A percentile compares a stretch with the other conserved stretches of the same genome.
Conservation (phyloP, 495 filamentous ascomycete species). For the Xylaria bambusicola region DNA sequence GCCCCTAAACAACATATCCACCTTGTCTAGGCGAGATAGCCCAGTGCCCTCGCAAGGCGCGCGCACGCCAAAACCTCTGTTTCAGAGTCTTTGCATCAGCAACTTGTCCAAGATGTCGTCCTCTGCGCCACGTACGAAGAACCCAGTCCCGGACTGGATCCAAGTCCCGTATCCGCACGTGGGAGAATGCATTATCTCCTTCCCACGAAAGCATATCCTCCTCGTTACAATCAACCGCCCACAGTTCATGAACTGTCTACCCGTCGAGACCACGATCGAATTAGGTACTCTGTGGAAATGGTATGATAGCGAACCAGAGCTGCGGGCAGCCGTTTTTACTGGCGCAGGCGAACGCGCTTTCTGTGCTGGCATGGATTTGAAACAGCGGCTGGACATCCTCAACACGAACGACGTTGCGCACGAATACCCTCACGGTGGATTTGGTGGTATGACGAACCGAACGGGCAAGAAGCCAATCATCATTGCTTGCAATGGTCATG, state of each 20-base stretch:
- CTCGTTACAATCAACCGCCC: constrained; percentile 33
- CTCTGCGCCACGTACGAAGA: constrained; percentile 21
- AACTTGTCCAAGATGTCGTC: too few relatives aligned
- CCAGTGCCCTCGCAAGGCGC: too few relatives aligned
- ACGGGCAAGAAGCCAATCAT: constrained; percentile 58
- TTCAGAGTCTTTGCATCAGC: too few relatives aligned
- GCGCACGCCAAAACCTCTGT: too few relatives aligned
- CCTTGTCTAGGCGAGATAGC: too few relatives aligned
- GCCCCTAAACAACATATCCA: too few relatives aligned
- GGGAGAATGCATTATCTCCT: constrained; percentile 26
- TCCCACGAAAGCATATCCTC: constrained; percentile 31
- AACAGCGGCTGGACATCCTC: constrained; percentile 19
- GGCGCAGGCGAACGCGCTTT: constrained; percentile 29
- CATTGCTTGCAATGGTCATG: constrained; percentile 60
- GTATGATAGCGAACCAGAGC: constrained; percentile 31
- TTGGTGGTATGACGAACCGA: constrained; percentile 22
- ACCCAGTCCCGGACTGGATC: constrained; percentile 26
- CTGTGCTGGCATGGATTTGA: constrained; percentile 33
- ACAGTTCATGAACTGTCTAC: constrained; percentile 32
- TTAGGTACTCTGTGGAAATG: constrained; percentile 32
- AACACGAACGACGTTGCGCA: constrained; percentile 10
- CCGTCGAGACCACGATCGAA: constrained; percentile 26
- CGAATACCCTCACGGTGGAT: constrained; percentile 19
- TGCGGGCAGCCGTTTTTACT: constrained; percentile 31
- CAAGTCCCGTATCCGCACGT: constrained; percentile 27